Percentiles rank a stretch among this genome's conserved stretches.
These are phyloP conservation scores for Antitrichia curtipendula DNA, from an alignment of 225 moss, liverwort and hornwort genomes.

Conservation along the genomic window DNA sequence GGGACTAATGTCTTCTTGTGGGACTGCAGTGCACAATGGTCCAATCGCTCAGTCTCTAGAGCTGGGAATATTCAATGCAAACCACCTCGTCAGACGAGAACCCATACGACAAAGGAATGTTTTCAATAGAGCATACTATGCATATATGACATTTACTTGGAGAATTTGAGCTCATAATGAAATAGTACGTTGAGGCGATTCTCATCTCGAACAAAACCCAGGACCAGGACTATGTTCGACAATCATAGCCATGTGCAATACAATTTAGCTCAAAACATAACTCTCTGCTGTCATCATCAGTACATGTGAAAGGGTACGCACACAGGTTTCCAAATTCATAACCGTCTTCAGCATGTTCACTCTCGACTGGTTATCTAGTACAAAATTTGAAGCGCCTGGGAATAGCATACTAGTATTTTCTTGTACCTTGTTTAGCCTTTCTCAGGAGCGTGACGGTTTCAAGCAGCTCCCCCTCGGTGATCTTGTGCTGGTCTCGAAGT, in stretches of 20 bases:
- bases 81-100: background rate
- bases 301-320: background rate
- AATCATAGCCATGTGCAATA: background rate
- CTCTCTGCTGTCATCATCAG: background rate
- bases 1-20: constrained; percentile 24
- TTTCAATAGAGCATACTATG: background rate
- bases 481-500: constrained; percentile 40
- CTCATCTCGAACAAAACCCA: background rate
- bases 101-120: background rate
- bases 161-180: background rate
- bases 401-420: background rate
- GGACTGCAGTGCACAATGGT: constrained; percentile 38
- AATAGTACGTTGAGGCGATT: background rate
- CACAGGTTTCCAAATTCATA: background rate
- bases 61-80: constrained; percentile 12
- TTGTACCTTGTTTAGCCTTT: constrained; percentile 63
- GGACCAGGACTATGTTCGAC: background rate
- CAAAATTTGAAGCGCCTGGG: background rate
- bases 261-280: background rate
- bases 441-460: constrained; percentile 52
- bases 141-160: background rate
- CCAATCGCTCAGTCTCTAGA: constrained; percentile 53
- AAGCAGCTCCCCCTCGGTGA: constrained; percentile 54
- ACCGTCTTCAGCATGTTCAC: background rate
- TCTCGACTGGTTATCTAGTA: background rate